phyloP scores from a whole-genome alignment of 2,329 filamentous ascomycete genomes.

The Capronia coronata region DNA sequence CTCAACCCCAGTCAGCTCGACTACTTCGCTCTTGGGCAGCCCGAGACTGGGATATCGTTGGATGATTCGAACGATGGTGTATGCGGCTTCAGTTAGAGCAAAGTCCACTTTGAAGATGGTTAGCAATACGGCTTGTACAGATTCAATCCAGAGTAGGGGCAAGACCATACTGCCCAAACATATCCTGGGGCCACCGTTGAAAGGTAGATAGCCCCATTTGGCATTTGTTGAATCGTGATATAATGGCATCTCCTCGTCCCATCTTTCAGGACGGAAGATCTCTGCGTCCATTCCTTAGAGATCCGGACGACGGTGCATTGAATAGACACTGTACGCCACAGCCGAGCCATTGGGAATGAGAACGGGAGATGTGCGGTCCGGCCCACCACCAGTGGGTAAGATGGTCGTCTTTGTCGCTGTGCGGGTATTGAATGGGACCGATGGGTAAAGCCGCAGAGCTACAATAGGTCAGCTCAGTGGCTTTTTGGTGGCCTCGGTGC shows the following conservation, averaged over 20 bases:
- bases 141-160: constrained; percentile 18
- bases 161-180: constrained; percentile 44
- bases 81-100: constrained; percentile 52
- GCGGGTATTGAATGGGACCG: constrained; percentile 72
- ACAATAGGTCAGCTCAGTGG: constrained; percentile 47
- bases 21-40: constrained; percentile 11
- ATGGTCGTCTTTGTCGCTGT: constrained; percentile 65
- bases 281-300: constrained; percentile 39
- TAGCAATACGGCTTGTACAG: neutral
- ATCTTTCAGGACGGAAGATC: constrained; percentile 46
- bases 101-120: constrained; percentile 43
- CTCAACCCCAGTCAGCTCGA: constrained; percentile 18
- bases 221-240: constrained; percentile 38
- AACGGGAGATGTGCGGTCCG: constrained; percentile 40
- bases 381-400: constrained; percentile 57
- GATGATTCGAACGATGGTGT: constrained; percentile 39
- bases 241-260: constrained; percentile 41
- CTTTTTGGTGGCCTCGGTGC: neutral
- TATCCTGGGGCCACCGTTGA: constrained; percentile 47
- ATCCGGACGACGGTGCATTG: constrained; percentile 46
- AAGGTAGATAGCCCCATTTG: constrained; percentile 49
- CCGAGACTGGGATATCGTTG: constrained; percentile 29
- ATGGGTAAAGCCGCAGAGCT: constrained; percentile 67
- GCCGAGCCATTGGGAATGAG: constrained; percentile 43
- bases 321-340: constrained; percentile 45